Percentiles rank a stretch among this genome's conserved stretches.
Conservation (phyloP, 305 asterid genomes). For the Fraxinus paxiana region DNA sequence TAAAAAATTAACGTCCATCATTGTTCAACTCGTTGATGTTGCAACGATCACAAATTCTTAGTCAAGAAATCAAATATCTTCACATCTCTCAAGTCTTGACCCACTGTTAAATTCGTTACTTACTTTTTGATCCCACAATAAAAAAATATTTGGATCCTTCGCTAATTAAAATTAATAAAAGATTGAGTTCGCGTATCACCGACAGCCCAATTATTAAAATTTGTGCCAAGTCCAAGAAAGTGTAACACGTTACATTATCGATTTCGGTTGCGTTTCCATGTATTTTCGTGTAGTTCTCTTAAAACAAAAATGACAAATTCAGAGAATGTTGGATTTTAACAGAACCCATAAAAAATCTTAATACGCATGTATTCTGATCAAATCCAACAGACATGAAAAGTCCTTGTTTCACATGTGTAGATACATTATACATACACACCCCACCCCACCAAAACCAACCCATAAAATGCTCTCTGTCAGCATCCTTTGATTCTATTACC, state of each 20-base stretch:
- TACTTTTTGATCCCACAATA: background rate
- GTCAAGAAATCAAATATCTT: background rate
- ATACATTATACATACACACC: background rate
- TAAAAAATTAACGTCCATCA: background rate
- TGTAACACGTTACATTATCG: background rate
- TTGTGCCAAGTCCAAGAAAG: background rate
- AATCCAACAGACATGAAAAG: slow-evolving; percentile 21
- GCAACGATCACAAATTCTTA: background rate
- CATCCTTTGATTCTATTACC: background rate
- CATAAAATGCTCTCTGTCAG: background rate
- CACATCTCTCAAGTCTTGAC: background rate
- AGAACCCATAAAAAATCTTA: slow-evolving; percentile 47
- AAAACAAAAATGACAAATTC: slow-evolving; percentile 8
- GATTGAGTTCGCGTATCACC: background rate
- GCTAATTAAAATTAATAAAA: background rate
- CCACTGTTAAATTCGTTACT: background rate
- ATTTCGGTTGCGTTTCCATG: background rate
- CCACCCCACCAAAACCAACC: background rate
- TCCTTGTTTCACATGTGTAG: slow-evolving; percentile 1
- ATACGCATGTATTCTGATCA: slow-evolving; percentile 42
- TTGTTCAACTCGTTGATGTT: background rate
- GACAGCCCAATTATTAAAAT: background rate
- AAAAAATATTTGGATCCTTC: background rate
- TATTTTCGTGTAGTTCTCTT: background rate
- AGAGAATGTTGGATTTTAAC: slow-evolving; percentile 48